Evolutionary conservation across 2,329 filamentous ascomycete species (phyloP).

Genomic region (Podosphaera leucotricha): DNA sequence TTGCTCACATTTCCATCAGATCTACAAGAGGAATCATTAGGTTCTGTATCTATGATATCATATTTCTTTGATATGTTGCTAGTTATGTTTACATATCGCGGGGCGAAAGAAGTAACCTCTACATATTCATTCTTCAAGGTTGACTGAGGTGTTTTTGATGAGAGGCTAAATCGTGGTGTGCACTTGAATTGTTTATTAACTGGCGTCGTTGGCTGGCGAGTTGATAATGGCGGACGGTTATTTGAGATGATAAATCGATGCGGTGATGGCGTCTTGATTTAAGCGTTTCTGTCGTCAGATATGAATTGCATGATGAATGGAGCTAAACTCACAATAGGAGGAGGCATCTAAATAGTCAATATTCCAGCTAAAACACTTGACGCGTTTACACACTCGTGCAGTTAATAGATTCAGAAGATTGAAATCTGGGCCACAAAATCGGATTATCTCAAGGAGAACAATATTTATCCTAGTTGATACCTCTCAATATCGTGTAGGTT

Average conservation of each 20-base stretch:
- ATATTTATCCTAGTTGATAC: no score
- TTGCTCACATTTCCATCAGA: constrained; percentile 8
- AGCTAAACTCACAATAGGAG: not conserved
- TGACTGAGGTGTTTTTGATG: constrained; percentile 12
- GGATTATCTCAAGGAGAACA: no score
- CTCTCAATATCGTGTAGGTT: no score
- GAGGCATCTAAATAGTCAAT: not conserved
- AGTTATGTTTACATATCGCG: not conserved
- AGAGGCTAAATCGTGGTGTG: constrained; percentile 15
- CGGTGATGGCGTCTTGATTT: constrained; percentile 17
- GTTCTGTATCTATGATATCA: not conserved
- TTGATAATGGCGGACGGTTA: constrained; percentile 6
- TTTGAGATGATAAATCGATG: constrained; percentile 17
- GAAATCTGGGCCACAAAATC: no score
- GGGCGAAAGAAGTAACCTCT: constrained; percentile 4
- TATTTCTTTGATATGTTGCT: not conserved
- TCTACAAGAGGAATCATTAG: not conserved
- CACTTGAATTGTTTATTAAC: constrained; percentile 14
- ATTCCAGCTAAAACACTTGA: no score
- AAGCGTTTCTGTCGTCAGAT: constrained; percentile 2
- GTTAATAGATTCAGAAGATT: no score
- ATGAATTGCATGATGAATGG: no score
- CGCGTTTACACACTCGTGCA: no score
- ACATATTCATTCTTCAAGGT: constrained; percentile 8
- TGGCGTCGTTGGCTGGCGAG: constrained; percentile 9